These are phyloP conservation scores for Fusarium stilboides DNA, from an alignment of 2,329 filamentous ascomycete species.

Conservation along the genomic window DNA sequence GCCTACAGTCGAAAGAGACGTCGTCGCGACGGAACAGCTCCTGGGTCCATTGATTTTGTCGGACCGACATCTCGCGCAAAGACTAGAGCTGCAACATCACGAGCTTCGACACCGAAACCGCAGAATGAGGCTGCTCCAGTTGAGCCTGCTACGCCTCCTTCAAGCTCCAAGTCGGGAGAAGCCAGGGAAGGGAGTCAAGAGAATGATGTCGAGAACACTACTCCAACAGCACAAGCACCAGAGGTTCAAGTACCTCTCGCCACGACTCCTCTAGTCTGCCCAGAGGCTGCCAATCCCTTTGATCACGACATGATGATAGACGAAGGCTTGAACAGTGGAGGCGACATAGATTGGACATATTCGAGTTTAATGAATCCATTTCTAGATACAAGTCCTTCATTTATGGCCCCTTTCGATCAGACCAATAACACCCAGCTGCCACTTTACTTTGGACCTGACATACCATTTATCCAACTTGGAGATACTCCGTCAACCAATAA, in stretches of 20 bases:
- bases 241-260: neutral
- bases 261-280: neutral
- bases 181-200: neutral
- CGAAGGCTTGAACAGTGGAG: neutral
- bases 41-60: neutral
- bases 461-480: conserved; percentile 9
- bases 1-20: conserved; percentile 42
- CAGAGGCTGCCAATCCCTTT: neutral
- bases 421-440: conserved; percentile 9
- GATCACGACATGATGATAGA: conserved; percentile 9
- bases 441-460: conserved; percentile 21
- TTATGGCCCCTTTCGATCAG: conserved; percentile 2
- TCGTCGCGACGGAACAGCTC: conserved; percentile 3
- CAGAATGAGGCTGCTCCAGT: neutral
- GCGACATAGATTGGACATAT: conserved; percentile 16
- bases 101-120: neutral
- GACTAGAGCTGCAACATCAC: neutral
- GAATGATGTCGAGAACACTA: neutral
- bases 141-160: neutral
- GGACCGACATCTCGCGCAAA: neutral
- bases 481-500: conserved; percentile 6
- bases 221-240: neutral
- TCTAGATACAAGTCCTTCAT: conserved; percentile 13
- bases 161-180: neutral
- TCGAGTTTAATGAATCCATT: conserved; percentile 29